A percentile compares a stretch with the other conserved stretches of the same genome.
Evolutionary conservation across 495 filamentous ascomycete species (phyloP).

Genomic region (Clohesyomyces aquaticus): DNA sequence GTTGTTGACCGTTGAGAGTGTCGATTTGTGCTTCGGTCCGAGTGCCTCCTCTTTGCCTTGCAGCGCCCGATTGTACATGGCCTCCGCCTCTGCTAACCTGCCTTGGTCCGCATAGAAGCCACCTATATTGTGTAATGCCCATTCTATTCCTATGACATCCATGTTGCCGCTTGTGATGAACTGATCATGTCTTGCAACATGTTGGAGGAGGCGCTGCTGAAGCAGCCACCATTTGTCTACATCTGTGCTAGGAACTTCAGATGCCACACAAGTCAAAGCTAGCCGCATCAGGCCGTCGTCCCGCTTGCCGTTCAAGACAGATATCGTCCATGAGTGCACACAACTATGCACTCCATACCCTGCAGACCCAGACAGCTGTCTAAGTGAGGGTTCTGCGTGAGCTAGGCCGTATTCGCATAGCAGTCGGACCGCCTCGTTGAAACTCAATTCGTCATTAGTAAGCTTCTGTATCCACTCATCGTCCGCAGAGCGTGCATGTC

Average conservation of each 20-base stretch:
- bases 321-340: slow-evolving; percentile 29
- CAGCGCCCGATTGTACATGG: neutral
- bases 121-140: neutral
- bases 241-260: slow-evolving; percentile 17
- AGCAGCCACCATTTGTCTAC: slow-evolving; percentile 6
- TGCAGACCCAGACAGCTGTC: neutral
- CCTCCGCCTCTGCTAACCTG: neutral
- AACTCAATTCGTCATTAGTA: neutral
- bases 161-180: slow-evolving; percentile 15
- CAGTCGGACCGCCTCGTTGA: neutral
- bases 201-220: slow-evolving; percentile 25
- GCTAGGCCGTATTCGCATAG: neutral
- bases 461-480: neutral
- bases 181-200: slow-evolving; percentile 1
- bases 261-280: slow-evolving; percentile 21
- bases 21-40: neutral
- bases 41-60: neutral
- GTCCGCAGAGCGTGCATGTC: neutral
- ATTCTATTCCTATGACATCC: neutral
- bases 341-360: slow-evolving; percentile 13
- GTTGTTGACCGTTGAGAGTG: no score
- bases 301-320: slow-evolving; percentile 23
- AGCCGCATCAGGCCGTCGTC: slow-evolving; percentile 13
- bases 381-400: neutral
- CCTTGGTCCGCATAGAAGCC: neutral